These are phyloP conservation scores for Aureobasidium leucospermi DNA, from an alignment of 2,329 filamentous ascomycete species.

Conservation along the genomic window DNA sequence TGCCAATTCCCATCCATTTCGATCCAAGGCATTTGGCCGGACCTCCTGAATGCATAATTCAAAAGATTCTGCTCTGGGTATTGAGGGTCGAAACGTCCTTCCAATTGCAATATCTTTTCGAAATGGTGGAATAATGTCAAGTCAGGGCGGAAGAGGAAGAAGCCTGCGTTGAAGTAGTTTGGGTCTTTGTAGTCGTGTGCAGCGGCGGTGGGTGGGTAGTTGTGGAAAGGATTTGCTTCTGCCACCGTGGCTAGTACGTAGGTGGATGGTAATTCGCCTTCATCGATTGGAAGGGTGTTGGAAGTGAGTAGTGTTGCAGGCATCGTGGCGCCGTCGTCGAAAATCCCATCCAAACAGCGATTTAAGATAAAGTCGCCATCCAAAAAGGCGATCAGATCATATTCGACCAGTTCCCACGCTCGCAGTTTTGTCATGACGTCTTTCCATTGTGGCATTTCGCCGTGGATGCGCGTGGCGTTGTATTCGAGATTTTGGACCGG, in stretches of 20 bases:
- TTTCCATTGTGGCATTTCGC: conserved; percentile 21
- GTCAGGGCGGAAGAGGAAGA: conserved; percentile 30
- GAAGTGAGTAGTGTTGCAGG: conserved; percentile 14
- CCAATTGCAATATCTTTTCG: conserved; percentile 23
- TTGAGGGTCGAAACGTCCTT: conserved; percentile 26
- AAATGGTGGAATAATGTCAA: conserved; percentile 28
- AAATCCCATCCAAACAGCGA: conserved; percentile 24
- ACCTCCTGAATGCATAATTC: conserved; percentile 28
- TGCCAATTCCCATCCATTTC: conserved; percentile 31
- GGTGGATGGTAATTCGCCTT: conserved; percentile 22
- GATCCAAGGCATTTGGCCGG: conserved; percentile 34
- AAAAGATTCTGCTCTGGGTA: conserved; percentile 32
- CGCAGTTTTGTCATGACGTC: conserved; percentile 33
- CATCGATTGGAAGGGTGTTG: conserved; percentile 14
- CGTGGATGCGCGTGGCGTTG: neutral
- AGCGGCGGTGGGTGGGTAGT: conserved; percentile 28
- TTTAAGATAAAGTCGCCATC: conserved; percentile 28
- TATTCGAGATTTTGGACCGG: conserved; percentile 15
- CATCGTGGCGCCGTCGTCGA: conserved; percentile 23
- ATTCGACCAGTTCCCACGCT: conserved; percentile 30
- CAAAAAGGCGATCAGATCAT: conserved; percentile 27
- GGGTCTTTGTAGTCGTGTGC: conserved; percentile 24
- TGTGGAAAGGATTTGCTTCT: conserved; percentile 28
- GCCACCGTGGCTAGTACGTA: conserved; percentile 30
- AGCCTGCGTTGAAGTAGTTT: conserved; percentile 31